These are phyloP conservation scores for Tolypocladium album DNA, from an alignment of 2,329 filamentous ascomycete genomes.

Conservation along the genomic window DNA sequence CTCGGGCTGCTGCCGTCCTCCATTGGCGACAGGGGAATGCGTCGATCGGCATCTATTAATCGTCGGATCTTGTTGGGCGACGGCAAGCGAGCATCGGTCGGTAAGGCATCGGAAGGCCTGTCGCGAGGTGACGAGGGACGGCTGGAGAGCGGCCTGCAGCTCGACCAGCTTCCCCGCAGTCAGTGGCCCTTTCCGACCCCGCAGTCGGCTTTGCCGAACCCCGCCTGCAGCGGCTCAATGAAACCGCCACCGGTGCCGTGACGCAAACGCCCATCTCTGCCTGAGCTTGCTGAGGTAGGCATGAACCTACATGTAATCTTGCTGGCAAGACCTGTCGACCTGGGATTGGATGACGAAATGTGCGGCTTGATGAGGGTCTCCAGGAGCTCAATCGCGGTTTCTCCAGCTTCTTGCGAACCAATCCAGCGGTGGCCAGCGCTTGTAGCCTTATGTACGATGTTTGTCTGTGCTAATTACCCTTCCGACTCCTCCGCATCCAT, in stretches of 20 bases:
- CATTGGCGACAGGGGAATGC: neutral
- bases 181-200: neutral
- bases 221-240: neutral
- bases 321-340: no score
- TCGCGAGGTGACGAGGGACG: neutral
- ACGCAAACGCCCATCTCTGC: no score
- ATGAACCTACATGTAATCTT: no score
- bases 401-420: neutral
- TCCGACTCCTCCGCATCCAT: no score
- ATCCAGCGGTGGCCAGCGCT: neutral
- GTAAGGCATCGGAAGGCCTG: neutral
- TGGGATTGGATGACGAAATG: no score
- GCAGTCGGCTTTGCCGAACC: neutral
- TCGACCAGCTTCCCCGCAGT: neutral
- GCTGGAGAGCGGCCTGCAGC: neutral
- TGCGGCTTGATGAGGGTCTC: neutral
- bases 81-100: neutral
- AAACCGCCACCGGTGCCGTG: neutral
- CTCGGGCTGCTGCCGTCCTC: neutral
- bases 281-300: no score
- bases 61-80: neutral
- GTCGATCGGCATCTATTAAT: neutral
- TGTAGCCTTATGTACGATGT: no score
- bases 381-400: no score
- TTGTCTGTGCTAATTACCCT: neutral